phyloP scores from a whole-genome alignment of 2,329 filamentous ascomycete species.

The Beauveria bassiana region DNA sequence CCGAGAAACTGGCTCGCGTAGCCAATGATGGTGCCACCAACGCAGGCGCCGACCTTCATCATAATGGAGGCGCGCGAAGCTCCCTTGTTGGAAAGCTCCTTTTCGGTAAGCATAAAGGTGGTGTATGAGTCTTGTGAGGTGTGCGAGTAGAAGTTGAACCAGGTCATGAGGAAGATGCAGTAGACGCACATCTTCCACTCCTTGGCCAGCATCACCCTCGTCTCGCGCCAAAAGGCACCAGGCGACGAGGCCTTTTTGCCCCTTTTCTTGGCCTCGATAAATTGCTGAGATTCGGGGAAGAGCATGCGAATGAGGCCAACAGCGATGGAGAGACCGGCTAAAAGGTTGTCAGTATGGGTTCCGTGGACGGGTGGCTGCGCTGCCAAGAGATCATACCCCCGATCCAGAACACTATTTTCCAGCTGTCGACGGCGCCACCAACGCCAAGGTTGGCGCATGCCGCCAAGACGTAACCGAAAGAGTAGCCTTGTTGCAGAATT shows the following conservation, averaged over 20 bases:
- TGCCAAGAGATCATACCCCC: slow-evolving; percentile 31
- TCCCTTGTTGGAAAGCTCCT: slow-evolving; percentile 55
- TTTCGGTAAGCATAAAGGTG: slow-evolving; percentile 68
- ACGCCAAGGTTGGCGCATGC: slow-evolving; percentile 69
- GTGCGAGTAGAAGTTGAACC: slow-evolving; percentile 70
- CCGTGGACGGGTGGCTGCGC: not conserved
- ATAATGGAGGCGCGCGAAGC: slow-evolving; percentile 71
- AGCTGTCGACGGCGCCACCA: slow-evolving; percentile 53
- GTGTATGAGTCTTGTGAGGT: slow-evolving; percentile 76
- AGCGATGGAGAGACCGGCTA: slow-evolving; percentile 56
- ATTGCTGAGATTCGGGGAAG: slow-evolving; percentile 70
- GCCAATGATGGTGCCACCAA: slow-evolving; percentile 65
- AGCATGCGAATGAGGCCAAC: slow-evolving; percentile 59
- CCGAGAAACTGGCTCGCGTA: slow-evolving; percentile 71
- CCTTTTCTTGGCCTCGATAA: slow-evolving; percentile 58
- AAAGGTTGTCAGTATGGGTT: not conserved
- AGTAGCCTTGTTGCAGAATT: slow-evolving; percentile 75
- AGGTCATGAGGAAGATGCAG: slow-evolving; percentile 71
- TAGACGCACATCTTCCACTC: slow-evolving; percentile 76
- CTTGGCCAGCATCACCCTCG: slow-evolving; percentile 55
- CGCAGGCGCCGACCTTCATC: slow-evolving; percentile 71
- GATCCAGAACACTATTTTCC: slow-evolving; percentile 73
- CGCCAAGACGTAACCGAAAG: slow-evolving; percentile 71
- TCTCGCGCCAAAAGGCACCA: slow-evolving; percentile 59
- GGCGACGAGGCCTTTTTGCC: slow-evolving; percentile 42